Conservation (phyloP, 805 yeast genomes). For the Zygoascus tannicola region DNA sequence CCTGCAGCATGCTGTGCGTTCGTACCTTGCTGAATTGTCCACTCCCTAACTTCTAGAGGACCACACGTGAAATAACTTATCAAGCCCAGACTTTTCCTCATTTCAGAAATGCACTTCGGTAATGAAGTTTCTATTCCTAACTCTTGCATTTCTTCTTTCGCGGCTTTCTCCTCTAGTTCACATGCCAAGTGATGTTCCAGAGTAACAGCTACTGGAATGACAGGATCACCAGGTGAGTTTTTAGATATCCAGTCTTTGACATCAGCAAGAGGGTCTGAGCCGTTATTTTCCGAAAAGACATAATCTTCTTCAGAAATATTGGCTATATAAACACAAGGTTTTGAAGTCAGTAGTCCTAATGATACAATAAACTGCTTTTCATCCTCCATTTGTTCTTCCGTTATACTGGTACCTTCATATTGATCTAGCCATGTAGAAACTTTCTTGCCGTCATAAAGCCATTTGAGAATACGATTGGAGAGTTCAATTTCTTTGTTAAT, state of each 20-base stretch:
- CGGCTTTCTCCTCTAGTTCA: constrained; percentile 33
- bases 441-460: constrained; percentile 56
- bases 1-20: constrained; percentile 99
- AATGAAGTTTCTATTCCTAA: constrained; percentile 38
- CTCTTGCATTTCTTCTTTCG: constrained; percentile 22
- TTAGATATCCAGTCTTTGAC: constrained; percentile 59
- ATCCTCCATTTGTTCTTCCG: neutral
- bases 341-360: constrained; percentile 72
- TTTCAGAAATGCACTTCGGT: constrained; percentile 51
- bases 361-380: constrained; percentile 62
- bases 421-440: constrained; percentile 55
- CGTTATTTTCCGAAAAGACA: constrained; percentile 25
- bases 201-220: constrained; percentile 64
- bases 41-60: constrained; percentile 82
- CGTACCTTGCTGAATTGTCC: constrained; percentile 90
- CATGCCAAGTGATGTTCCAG: constrained; percentile 51
- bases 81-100: constrained; percentile 60
- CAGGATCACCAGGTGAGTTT: constrained; percentile 56
- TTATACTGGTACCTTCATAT: no score
- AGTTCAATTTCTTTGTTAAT: constrained; percentile 33
- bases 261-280: constrained; percentile 42
- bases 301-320: constrained; percentile 69
- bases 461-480: constrained; percentile 30
- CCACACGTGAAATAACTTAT: constrained; percentile 88
- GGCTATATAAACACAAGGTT: constrained; percentile 73